phyloP scores from a whole-genome alignment of 257 asterid species.

The Striga asiatica region DNA sequence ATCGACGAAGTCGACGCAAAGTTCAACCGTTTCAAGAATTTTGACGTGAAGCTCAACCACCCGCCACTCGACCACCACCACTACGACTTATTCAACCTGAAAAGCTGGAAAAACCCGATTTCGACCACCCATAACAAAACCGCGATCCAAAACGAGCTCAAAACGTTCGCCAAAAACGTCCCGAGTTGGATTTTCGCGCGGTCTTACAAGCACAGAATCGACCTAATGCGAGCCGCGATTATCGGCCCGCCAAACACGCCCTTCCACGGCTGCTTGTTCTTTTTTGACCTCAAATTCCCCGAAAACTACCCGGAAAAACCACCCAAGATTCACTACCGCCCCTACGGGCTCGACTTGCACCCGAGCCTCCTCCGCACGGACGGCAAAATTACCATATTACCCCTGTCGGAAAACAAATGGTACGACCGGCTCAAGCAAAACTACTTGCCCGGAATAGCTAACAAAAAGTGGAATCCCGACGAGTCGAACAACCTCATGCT shows the following conservation, averaged over 20 bases:
- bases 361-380: conserved; percentile 2
- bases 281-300: conserved; percentile 25
- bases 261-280: conserved; percentile 26
- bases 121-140: background rate
- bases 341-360: conserved; percentile 14
- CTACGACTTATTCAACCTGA: background rate
- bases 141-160: conserved; percentile 22
- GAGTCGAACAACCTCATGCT: conserved; percentile 15
- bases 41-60: background rate
- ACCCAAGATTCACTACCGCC: conserved; percentile 22
- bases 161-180: background rate
- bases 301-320: conserved; percentile 20
- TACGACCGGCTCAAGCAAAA: background rate
- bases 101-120: background rate
- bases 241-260: conserved; percentile 19
- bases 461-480: conserved; percentile 12
- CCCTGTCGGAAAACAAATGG: conserved; percentile 3
- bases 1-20: conserved; percentile 15
- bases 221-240: conserved; percentile 29
- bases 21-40: conserved; percentile 19
- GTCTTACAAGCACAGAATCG: conserved; percentile 15
- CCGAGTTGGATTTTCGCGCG: conserved; percentile 20
- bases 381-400: conserved; percentile 8
- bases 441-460: too few relatives aligned
- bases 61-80: conserved; percentile 22